These are phyloP conservation scores for Paraurostyla sp. DNA, from an alignment of 73 alveolate species.

Conservation along the genomic window DNA sequence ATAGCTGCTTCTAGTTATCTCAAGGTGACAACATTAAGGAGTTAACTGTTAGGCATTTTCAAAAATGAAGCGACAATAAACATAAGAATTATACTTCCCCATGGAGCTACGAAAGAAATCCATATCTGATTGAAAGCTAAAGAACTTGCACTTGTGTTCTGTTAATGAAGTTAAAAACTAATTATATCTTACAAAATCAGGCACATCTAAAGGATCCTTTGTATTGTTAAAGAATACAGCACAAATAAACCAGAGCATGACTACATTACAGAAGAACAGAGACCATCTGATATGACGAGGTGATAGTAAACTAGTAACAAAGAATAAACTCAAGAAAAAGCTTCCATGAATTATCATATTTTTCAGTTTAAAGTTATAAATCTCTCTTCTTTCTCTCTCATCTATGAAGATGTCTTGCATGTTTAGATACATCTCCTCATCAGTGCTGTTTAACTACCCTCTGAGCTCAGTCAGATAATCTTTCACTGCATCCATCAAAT, in stretches of 20 bases:
- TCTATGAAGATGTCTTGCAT: constrained; percentile 18
- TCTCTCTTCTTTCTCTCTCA: neutral
- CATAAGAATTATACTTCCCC: constrained; percentile 51
- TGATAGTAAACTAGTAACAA: constrained; percentile 44
- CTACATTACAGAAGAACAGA: constrained; percentile 52
- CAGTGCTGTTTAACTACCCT: constrained; percentile 29
- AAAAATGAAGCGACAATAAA: constrained; percentile 61
- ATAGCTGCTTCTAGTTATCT: constrained; percentile 6
- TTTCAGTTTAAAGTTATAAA: neutral
- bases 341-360: constrained; percentile 43
- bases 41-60: constrained; percentile 47
- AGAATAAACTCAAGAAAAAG: constrained; percentile 26
- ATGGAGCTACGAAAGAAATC: constrained; percentile 68
- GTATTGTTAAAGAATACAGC: constrained; percentile 72
- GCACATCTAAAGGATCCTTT: constrained; percentile 65
- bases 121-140: constrained; percentile 63
- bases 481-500: neutral
- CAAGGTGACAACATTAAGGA: constrained; percentile 17
- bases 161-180: neutral
- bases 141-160: constrained; percentile 44
- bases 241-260: constrained; percentile 69
- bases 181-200: constrained; percentile 60
- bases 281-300: constrained; percentile 68
- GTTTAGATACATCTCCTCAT: constrained; percentile 10
- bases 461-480: constrained; percentile 2